Percentiles rank a stretch among this genome's conserved stretches.
Evolutionary conservation across 257 asterid genomes (phyloP).

Genomic region (Phtheirospermum japonicum): DNA sequence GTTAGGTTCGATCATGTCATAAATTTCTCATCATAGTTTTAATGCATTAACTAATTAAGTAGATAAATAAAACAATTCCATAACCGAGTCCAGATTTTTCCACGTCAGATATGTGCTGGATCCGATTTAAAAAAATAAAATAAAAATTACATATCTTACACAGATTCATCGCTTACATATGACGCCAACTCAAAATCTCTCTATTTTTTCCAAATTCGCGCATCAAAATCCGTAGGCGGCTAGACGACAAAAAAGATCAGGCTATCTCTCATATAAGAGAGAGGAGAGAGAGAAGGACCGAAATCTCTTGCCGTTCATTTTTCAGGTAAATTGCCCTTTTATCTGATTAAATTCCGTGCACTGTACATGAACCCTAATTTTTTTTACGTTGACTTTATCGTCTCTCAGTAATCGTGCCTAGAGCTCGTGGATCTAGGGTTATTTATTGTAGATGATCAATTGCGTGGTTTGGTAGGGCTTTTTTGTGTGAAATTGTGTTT

Average conservation of each 20-base stretch:
- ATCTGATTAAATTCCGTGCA: background rate
- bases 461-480: too few relatives aligned
- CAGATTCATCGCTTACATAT: conserved; percentile 33
- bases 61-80: too few relatives aligned
- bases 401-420: background rate
- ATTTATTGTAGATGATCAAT: conserved; percentile 16
- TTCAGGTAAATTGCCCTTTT: conserved; percentile 28
- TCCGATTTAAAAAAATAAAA: too few relatives aligned
- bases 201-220: background rate
- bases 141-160: background rate
- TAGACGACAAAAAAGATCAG: background rate
- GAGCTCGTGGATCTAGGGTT: conserved; percentile 34
- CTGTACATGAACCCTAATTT: conserved; percentile 23
- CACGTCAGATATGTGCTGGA: conserved; percentile 26
- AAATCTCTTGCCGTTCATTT: conserved; percentile 24
- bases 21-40: too few relatives aligned
- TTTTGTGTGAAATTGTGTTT: background rate
- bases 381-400: conserved; percentile 22
- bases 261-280: background rate
- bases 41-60: too few relatives aligned
- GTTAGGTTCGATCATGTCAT: too few relatives aligned
- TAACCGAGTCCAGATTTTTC: background rate
- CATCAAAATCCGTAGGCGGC: conserved; percentile 17
- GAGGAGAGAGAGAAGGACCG: background rate
- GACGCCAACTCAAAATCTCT: conserved; percentile 30